phyloP scores from a whole-genome alignment of 129 eudicot species.

The Kitagawia praeruptora region DNA sequence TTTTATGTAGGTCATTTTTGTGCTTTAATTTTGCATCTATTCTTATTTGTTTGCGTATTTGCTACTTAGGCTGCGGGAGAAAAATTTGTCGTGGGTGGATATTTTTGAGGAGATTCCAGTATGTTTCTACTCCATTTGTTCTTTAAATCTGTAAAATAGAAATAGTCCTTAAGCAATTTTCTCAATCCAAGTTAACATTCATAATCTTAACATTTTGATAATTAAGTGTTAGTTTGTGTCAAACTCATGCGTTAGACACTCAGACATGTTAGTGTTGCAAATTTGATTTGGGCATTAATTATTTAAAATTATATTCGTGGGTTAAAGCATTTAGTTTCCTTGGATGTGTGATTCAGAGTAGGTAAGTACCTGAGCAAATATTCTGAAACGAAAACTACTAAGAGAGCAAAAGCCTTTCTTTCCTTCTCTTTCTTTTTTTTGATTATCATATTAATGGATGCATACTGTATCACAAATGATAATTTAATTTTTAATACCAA shows the following conservation, averaged over 20 bases:
- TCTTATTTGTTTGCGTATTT: constrained; percentile 10
- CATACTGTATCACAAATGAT: background rate
- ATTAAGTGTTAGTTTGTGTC: background rate
- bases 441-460: background rate
- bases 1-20: background rate
- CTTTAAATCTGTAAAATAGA: background rate
- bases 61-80: constrained; percentile 77
- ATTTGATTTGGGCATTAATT: background rate
- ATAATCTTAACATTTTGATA: background rate
- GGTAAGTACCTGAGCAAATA: background rate
- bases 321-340: background rate
- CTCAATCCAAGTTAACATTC: background rate
- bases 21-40: background rate
- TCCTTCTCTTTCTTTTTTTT: background rate
- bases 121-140: constrained; percentile 24
- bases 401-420: no score
- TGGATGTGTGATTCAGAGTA: no score
- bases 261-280: background rate
- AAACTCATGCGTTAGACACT: background rate
- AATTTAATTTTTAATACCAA: background rate
- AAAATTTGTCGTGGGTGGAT: constrained; percentile 94
- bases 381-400: background rate
- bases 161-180: background rate
- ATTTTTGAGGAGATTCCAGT: constrained; percentile 99
- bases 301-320: no score